Evolutionary conservation across 768 basidiomycete species (phyloP), one percentile per base, ranked within the genome.

Genomic region (Rhizopogon vinicolor): DNA sequence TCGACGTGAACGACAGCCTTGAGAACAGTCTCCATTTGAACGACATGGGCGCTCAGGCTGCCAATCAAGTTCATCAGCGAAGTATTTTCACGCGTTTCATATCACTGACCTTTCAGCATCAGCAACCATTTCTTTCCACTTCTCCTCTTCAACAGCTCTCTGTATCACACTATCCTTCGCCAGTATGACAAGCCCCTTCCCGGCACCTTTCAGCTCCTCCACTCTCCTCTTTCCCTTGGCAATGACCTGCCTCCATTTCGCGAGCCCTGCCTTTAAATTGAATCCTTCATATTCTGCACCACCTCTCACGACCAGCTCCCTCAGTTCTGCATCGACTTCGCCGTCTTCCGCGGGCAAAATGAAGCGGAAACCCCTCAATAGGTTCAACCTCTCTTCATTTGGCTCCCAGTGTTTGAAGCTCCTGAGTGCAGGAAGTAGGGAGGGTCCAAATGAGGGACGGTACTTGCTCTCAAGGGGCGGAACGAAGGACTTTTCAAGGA

Each of bases 221-320:
- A 65, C 66, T 63, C 84, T 85, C 3, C 78, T 75, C 54, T 74
- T 75, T 3, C 78, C 79, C 52, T 83, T 78, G 5, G 73, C 71
- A 9, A 91, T 62, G 6, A 80, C 69, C 63, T 75, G 75, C 53
- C 77, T 80, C 66, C 81, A 82, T 58, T 79, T 83, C 2, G 65
- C 66, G 19, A 73, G 64, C 1, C 84, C 85, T 1, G 65, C 66
- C 39, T 73, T 71, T 7, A 85, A 73, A 45, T 83, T 78, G 55
- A 89, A 85, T 37, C 72, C 76, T 60, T 90, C 87, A 46, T 83
- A 77, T n/a, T 78, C 74, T 0, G 81, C 89, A 14, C 78, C 80
- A 0, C 82, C 87, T 35, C 80, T 70, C 48, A 72, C 71, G 49
- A 89, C 73, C 42, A 88, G 64, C 14, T 83, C 83, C 53, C 76